phyloP scores from a whole-genome alignment of 768 basidiomycete genomes.

The Lactifluus echinatus region DNA sequence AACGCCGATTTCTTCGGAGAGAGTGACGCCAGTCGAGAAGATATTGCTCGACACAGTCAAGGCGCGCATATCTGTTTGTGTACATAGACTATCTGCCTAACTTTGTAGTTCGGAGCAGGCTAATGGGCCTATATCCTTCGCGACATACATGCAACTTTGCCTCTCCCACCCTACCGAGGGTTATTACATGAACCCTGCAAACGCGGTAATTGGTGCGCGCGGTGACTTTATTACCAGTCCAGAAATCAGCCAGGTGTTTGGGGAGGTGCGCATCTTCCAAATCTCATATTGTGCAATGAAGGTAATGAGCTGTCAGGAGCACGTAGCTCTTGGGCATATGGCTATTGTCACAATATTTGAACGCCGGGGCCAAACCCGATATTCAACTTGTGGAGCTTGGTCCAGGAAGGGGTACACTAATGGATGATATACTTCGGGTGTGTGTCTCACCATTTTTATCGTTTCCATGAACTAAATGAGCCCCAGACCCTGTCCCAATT shows the following conservation, averaged over 20 bases:
- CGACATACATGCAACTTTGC: constrained; percentile 88
- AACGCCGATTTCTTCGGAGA: background rate
- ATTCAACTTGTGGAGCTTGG: constrained; percentile 86
- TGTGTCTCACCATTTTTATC: constrained; percentile 22
- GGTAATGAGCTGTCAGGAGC: constrained; percentile 34
- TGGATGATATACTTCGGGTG: constrained; percentile 83
- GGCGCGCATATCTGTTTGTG: constrained; percentile 31
- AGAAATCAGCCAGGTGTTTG: constrained; percentile 93
- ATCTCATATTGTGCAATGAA: constrained; percentile 9
- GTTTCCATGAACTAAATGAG: background rate
- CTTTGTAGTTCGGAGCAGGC: constrained; percentile 38
- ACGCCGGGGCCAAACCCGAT: constrained; percentile 36
- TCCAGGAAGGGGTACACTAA: constrained; percentile 87
- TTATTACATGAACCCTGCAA: constrained; percentile 75
- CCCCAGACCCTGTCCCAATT: constrained; percentile 46
- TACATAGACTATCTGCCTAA: background rate
- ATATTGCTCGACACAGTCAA: constrained; percentile 65
- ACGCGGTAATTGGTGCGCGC: constrained; percentile 71
- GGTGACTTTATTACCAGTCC: constrained; percentile 98
- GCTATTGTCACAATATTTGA: constrained; percentile 70
- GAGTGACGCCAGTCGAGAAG: constrained; percentile 43
- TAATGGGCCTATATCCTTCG: constrained; percentile 81
- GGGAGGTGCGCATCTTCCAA: constrained; percentile 58
- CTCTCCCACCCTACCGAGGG: constrained; percentile 85
- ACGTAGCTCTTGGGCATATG: constrained; percentile 79